These are phyloP conservation scores for Lipomyces sp. DNA, from an alignment of 805 yeast species.

Conservation along the genomic window DNA sequence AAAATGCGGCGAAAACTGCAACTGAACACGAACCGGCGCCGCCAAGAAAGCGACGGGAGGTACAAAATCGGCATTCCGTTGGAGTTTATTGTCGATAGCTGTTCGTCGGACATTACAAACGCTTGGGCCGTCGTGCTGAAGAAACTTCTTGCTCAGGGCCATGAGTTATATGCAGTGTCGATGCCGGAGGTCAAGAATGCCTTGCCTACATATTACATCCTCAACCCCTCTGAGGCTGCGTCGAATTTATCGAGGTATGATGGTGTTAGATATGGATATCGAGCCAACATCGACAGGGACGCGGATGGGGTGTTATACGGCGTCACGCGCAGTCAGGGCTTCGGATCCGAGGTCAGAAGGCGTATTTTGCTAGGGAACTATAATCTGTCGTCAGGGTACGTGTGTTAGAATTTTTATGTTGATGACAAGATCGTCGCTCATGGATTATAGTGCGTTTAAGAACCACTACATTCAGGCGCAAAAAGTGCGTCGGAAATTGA, in stretches of 20 bases:
- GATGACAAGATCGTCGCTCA: neutral
- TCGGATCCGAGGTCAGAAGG: conserved; percentile 83
- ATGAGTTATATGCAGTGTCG: conserved; percentile 65
- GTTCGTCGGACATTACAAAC: conserved; percentile 54
- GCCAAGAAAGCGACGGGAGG: conserved; percentile 19
- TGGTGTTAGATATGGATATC: conserved; percentile 81
- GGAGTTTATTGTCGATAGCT: conserved; percentile 65
- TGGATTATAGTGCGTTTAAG: conserved; percentile 52
- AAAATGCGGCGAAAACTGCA: conserved; percentile 29
- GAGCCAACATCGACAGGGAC: conserved; percentile 48
- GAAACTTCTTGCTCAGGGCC: conserved; percentile 54
- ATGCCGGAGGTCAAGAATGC: conserved; percentile 70
- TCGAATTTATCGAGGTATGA: conserved; percentile 90
- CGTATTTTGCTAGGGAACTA: conserved; percentile 86
- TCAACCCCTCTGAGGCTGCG: conserved; percentile 92
- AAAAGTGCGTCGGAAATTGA: conserved; percentile 61
- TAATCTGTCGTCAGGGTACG: conserved; percentile 69
- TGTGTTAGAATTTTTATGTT: neutral
- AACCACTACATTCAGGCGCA: conserved; percentile 82
- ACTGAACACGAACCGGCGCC: conserved; percentile 8
- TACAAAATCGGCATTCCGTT: conserved; percentile 72
- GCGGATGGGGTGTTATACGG: conserved; percentile 53
- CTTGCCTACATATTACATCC: conserved; percentile 80
- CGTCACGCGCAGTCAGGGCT: conserved; percentile 64
- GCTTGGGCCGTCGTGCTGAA: conserved; percentile 56